These are phyloP conservation scores for Ascochyta clinopodiicola DNA, from an alignment of 2,329 filamentous ascomycete genomes.

Conservation along the genomic window DNA sequence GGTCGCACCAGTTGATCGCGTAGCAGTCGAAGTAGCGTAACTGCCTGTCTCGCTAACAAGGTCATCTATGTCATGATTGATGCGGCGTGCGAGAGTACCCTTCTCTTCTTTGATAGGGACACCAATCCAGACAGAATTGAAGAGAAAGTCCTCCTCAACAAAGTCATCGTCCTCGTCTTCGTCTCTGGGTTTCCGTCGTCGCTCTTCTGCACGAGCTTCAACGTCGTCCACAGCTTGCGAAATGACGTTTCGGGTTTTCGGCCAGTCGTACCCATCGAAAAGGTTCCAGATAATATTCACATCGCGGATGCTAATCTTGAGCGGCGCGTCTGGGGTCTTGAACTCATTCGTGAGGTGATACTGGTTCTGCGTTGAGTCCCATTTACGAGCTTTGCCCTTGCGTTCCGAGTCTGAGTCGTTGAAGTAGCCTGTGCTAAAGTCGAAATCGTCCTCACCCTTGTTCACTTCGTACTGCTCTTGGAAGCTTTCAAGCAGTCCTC, in stretches of 20 bases:
- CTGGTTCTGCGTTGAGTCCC: slow-evolving; percentile 78
- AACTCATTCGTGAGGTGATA: slow-evolving; percentile 71
- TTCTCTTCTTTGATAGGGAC: slow-evolving; percentile 87
- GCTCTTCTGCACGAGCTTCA: slow-evolving; percentile 80
- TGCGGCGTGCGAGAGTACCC: slow-evolving; percentile 77
- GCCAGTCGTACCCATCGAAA: slow-evolving; percentile 98
- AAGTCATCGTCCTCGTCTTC: slow-evolving; percentile 64
- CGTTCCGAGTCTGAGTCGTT: slow-evolving; percentile 63
- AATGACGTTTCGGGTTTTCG: slow-evolving; percentile 82
- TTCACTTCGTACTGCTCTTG: slow-evolving; percentile 61
- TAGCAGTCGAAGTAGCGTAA: slow-evolving; percentile 70
- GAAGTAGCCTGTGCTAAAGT: slow-evolving; percentile 82
- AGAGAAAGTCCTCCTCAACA: slow-evolving; percentile 93
- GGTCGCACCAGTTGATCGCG: slow-evolving; percentile 44
- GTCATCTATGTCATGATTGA: slow-evolving; percentile 89
- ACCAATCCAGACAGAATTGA: slow-evolving; percentile 98
- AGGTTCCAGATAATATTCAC: slow-evolving; percentile 97
- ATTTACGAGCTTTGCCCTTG: slow-evolving; percentile 74
- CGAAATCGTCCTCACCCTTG: slow-evolving; percentile 67
- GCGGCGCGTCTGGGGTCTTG: slow-evolving; percentile 70
- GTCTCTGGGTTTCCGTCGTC: slow-evolving; percentile 66
- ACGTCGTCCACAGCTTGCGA: slow-evolving; percentile 87
- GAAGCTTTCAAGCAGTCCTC: slow-evolving; percentile 56
- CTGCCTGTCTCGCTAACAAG: slow-evolving; percentile 88
- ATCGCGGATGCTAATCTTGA: slow-evolving; percentile 80